Evolutionary conservation across 1,139 yeast species (phyloP), one percentile per base, ranked within the genome.

Genomic region (Yamadazyma trypodendri): DNA sequence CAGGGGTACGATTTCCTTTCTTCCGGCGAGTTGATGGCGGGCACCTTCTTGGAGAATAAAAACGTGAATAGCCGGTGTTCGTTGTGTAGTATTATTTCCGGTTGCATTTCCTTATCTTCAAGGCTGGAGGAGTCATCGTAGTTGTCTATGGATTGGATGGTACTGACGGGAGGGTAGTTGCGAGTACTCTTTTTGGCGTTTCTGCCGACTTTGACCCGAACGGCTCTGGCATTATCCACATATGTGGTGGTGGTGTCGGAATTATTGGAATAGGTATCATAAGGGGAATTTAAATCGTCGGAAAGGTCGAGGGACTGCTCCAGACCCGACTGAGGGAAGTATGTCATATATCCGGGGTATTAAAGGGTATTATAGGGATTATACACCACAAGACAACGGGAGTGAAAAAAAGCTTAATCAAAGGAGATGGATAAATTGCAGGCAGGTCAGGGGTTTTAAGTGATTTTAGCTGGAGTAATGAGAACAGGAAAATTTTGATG

Each of bases 1-100:
- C 72, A 67, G 4, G 73, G 75, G 45, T 67, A 70, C 2, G 52
- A 48, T 24, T 49, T 49, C 29, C 76, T 51, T 36, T 70, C 75
- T 20, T 65, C 70, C n/a, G 58, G 63, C 3, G 48, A 25, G 5
- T 62, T 60, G 7, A 69, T 44, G 2, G 65, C 63, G 2, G 74
- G 73, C 2, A 68, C 68, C 24, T 49, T 46, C 34, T 54, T 64
- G 31, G 66, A 53, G 44, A 70, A 68, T 29, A 62, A 38, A 42
- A 58, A 63, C 11, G 67, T 53, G 37, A 66, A 66, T 28, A 56
- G 37, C 35, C 72, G 49, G 32, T 60, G 54, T 45, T 63, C 60
- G 44, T 60, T 60, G 8, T 55, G 43, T 28, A 62, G 42, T 33
- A 41, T 49, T 4, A 32, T n/a, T n/a, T n/a, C 38, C 2, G 23